Conservation (phyloP, 768 basidiomycete species). For the Boletus reticuloceps region DNA sequence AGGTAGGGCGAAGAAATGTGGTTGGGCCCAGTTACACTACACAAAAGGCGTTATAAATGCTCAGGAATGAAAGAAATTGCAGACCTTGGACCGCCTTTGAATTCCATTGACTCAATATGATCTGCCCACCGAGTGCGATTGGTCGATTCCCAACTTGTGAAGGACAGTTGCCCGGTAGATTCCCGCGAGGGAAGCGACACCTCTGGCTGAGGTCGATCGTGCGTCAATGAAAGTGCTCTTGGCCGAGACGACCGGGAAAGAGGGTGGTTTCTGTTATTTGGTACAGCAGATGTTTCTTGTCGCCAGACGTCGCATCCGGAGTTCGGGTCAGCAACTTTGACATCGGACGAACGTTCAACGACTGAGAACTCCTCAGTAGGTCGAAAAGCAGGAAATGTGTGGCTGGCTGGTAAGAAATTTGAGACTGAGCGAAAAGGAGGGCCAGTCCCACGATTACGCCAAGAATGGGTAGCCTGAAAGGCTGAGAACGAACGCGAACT, state of each 20-base stretch:
- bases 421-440: slow-evolving; percentile 10
- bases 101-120: slow-evolving; percentile 11
- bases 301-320: slow-evolving; percentile 15
- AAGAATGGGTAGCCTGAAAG: slow-evolving; percentile 11
- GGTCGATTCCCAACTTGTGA: slow-evolving; percentile 25
- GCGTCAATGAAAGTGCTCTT: slow-evolving; percentile 30
- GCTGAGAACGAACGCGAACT: slow-evolving; percentile 9
- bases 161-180: slow-evolving; percentile 29
- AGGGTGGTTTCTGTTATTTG: neutral
- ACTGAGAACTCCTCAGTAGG: neutral
- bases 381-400: slow-evolving; percentile 13
- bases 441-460: slow-evolving; percentile 15
- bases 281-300: neutral
- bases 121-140: slow-evolving; percentile 22
- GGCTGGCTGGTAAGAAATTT: slow-evolving; percentile 16
- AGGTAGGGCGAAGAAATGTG: slow-evolving; percentile 13
- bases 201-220: slow-evolving; percentile 19
- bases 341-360: neutral
- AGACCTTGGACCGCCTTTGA: slow-evolving; percentile 14
- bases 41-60: slow-evolving; percentile 4
- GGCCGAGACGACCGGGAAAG: slow-evolving; percentile 19
- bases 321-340: neutral
- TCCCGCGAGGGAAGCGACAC: slow-evolving; percentile 22
- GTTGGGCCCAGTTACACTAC: slow-evolving; percentile 11
- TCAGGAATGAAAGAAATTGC: neutral